A percentile compares a stretch with the other conserved stretches of the same genome.
phyloP scores from a whole-genome alignment of 768 basidiomycete species.

The Amanita pallidorosea region DNA sequence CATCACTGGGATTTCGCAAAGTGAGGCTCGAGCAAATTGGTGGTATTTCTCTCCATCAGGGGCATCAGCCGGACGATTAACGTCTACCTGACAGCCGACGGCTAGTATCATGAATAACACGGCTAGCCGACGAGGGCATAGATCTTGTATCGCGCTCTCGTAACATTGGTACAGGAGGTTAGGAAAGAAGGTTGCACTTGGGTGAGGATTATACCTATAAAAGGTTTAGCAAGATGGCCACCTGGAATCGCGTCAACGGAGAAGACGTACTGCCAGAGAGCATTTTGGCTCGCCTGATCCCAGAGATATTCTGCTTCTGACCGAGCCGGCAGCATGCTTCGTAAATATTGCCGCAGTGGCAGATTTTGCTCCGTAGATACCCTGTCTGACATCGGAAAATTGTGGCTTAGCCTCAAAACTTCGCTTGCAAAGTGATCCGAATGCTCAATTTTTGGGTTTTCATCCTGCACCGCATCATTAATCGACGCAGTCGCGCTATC shows the following conservation, averaged over 20 bases:
- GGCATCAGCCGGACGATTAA: conserved; percentile 31
- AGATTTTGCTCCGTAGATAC: conserved; percentile 43
- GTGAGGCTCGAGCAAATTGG: conserved; percentile 43
- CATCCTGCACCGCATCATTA: not conserved
- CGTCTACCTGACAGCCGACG: conserved; percentile 57
- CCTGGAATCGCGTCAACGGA: not conserved
- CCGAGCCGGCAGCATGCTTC: conserved; percentile 42
- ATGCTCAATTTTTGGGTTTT: conserved; percentile 11
- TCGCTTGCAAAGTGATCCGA: conserved; percentile 26
- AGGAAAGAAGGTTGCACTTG: conserved; percentile 52
- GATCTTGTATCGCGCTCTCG: conserved; percentile 34
- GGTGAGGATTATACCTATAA: conserved; percentile 51
- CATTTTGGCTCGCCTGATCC: conserved; percentile 50
- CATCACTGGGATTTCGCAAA: conserved; percentile 56
- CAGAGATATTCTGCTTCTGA: conserved; percentile 52
- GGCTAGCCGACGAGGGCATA: conserved; percentile 53
- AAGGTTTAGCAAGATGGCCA: conserved; percentile 11
- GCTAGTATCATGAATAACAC: conserved; percentile 63
- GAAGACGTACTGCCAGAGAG: conserved; percentile 47
- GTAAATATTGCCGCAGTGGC: conserved; percentile 43
- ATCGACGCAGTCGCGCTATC: not conserved
- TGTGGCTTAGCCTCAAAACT: conserved; percentile 40
- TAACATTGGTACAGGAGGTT: conserved; percentile 60
- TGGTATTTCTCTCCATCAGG: conserved; percentile 52
- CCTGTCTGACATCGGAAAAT: conserved; percentile 39